Evolutionary conservation across 176 grass and related monocot species (phyloP).

Genomic region (Hordeum vulgare): MorexV3_pseudomolecules_assembly NC_058524.1:617572896-617573395

Average conservation of each 20-base stretch:
- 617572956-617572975: slow-evolving; percentile 30
- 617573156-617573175: slow-evolving; percentile 12
- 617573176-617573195: background rate
- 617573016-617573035: slow-evolving; percentile 23
- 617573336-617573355: background rate
- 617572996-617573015: slow-evolving; percentile 11
- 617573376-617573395: background rate
- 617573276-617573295: background rate
- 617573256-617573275: slow-evolving; percentile 13
- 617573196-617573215: slow-evolving; percentile 18
- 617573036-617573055: slow-evolving; percentile 1
- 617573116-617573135: background rate
- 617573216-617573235: background rate
- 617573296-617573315: slow-evolving; percentile 27
- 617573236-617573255: slow-evolving; percentile 1
- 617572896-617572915: slow-evolving; percentile 33
- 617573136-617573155: background rate
- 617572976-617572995: slow-evolving; percentile 37
- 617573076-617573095: slow-evolving; percentile 14
- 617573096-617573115: slow-evolving; percentile 7
- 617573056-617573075: background rate
- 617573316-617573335: slow-evolving; percentile 8
- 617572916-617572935: background rate
- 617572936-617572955: slow-evolving; percentile 24
- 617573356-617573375: background rate